Evolutionary conservation across 1,284 basidiomycete species (phyloP), one percentile per base, ranked within the genome.

Genomic region (Ceratobasidium sp.): DNA sequence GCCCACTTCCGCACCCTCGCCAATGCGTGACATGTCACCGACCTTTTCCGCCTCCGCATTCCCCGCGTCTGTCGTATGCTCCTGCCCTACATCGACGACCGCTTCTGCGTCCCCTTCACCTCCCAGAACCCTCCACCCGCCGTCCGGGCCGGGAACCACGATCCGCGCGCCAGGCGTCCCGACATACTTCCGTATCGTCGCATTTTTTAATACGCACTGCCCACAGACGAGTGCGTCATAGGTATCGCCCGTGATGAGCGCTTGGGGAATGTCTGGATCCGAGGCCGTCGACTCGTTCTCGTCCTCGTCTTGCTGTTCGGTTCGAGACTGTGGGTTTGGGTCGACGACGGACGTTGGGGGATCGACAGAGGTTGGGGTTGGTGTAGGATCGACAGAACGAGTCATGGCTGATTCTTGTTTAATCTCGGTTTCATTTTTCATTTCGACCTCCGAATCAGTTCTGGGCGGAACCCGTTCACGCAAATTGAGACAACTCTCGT

Each of bases 401-500:
- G 5, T 8, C 45, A 48, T 6, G 45, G 5, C n/a, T n/a, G 45
- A 18, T 48, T 48, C 45, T n/a, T 48, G 45, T n/a, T 48, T 48
- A n/a, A 23, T 48, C 59, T 34, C 32, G 21, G 46, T 14, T 34
- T 52, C 28, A n/a, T n/a, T n/a, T n/a, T n/a, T n/a, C n/a, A n/a
- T n/a, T n/a, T n/a, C n/a, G 16, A 28, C 30, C 39, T 39, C 58
- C 14, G 12, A 34, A 16, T 23, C 45, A 0, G 21, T 8, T 18
- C 64, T 18, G 6, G 64, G 64, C 12, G 50, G 36, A 28, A 69
- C 53, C 2, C 85, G 84, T 78, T 89, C 86, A 73, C 91, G 85
- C 52, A 93, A 83, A 79, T 92, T 89, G 75, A 92, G 86, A 78
- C 92, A 93, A 9, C 90, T 92, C 81, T 93, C 92, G 76, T 93